Percentiles rank a stretch among this genome's conserved stretches.
Conservation (phyloP, 257 asterid genomes). For the Linderniella brevidens region DNA sequence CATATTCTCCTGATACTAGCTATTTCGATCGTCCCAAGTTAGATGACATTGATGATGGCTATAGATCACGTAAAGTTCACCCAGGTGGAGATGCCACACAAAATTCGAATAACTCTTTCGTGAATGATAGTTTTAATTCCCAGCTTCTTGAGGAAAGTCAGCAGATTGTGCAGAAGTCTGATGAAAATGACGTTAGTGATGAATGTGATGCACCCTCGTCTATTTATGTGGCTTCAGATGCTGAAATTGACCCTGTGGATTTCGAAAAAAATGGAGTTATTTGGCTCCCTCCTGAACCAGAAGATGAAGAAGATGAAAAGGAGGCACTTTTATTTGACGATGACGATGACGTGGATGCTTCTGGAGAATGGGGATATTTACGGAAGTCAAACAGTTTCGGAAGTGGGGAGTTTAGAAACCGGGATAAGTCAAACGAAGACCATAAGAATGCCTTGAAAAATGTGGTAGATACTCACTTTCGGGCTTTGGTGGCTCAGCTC, state of each 20-base stretch:
- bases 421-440: constrained; percentile 76
- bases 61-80: constrained; percentile 36
- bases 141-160: constrained; percentile 35
- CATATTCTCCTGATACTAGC: constrained; percentile 32
- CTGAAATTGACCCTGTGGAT: constrained; percentile 57
- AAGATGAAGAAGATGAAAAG: constrained; percentile 78
- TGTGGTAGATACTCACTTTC: constrained; percentile 82
- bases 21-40: constrained; percentile 33
- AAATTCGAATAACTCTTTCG: constrained; percentile 19
- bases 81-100: constrained; percentile 47
- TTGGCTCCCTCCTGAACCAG: constrained; percentile 99
- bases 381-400: constrained; percentile 46
- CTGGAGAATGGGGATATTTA: constrained; percentile 76
- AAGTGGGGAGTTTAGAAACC: constrained; percentile 48
- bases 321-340: constrained; percentile 51
- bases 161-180: constrained; percentile 22
- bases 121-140: constrained; percentile 28
- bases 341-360: constrained; percentile 52
- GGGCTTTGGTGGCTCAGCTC: constrained; percentile 85
- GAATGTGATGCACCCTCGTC: constrained; percentile 74
- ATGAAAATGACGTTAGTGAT: constrained; percentile 34
- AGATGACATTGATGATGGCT: constrained; percentile 34
- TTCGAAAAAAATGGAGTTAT: constrained; percentile 78
- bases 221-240: constrained; percentile 37
- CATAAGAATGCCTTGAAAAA: constrained; percentile 56